phyloP scores from a whole-genome alignment of 1,139 yeast species.

The Hemisphaericaspora subhashii region DNA sequence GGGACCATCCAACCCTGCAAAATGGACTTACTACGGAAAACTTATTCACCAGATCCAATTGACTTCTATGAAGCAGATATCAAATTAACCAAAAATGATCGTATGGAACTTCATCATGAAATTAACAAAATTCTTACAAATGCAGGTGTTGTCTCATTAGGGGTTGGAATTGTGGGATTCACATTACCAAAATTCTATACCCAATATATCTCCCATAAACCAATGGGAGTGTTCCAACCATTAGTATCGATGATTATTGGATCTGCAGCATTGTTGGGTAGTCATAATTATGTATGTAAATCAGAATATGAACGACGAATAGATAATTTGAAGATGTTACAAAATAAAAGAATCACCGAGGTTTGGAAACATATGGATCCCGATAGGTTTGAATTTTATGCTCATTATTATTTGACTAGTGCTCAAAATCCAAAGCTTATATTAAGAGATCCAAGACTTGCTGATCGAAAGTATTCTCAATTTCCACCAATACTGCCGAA shows the following conservation, averaged over 20 bases:
- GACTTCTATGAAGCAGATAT: conserved; percentile 43
- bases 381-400: conserved; percentile 37
- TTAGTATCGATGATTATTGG: background rate
- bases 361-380: conserved; percentile 45
- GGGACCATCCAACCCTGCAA: background rate
- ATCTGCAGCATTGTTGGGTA: background rate
- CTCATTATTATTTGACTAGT: conserved; percentile 34
- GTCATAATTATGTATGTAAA: background rate
- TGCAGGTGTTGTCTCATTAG: background rate
- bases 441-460: conserved; percentile 38
- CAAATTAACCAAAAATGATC: conserved; percentile 26
- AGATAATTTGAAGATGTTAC: background rate
- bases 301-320: background rate
- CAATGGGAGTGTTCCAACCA: background rate
- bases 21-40: background rate
- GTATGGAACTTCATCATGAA: conserved; percentile 12
- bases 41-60: conserved; percentile 10
- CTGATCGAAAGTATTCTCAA: conserved; percentile 20
- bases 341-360: conserved; percentile 4
- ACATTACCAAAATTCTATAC: background rate
- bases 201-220: background rate
- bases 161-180: background rate
- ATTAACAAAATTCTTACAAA: background rate
- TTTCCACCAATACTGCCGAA: too few species aligned
- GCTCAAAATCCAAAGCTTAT: conserved; percentile 35